Conservation (phyloP, 2,329 filamentous ascomycete species). For the Penicillium sp. region DNA sequence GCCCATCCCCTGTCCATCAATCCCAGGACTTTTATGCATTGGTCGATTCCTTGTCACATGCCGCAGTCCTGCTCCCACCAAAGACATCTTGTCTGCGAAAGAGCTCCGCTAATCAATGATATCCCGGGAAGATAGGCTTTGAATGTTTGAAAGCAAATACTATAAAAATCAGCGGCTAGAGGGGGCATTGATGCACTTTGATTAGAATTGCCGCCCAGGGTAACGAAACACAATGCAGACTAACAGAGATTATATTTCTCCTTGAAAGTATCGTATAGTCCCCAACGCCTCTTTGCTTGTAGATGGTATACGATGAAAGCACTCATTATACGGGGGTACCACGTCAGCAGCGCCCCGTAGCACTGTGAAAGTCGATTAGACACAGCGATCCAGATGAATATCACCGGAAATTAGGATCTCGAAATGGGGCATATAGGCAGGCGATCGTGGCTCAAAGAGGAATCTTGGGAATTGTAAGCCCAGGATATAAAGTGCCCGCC, state of each 20-base stretch:
- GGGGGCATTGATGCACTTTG: constrained; percentile 25
- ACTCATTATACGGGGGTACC: neutral
- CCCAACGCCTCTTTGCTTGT: neutral
- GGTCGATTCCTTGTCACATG: constrained; percentile 27
- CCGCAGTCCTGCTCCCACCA: constrained; percentile 19
- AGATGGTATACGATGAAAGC: neutral
- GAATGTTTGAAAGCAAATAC: constrained; percentile 34
- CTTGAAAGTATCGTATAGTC: neutral
- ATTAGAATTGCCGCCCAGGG: constrained; percentile 18
- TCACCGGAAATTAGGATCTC: too few relatives aligned
- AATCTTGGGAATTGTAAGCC: too few relatives aligned
- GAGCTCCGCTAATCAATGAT: constrained; percentile 42
- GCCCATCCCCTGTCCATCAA: constrained; percentile 37
- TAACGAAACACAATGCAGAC: constrained; percentile 19
- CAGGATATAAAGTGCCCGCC: too few relatives aligned
- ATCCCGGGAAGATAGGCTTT: constrained; percentile 52
- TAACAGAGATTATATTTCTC: constrained; percentile 22
- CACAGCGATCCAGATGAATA: too few relatives aligned
- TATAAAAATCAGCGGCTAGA: constrained; percentile 31
- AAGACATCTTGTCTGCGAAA: constrained; percentile 24
- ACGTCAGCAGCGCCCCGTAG: too few relatives aligned
- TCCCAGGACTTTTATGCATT: constrained; percentile 25
- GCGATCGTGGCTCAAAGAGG: too few relatives aligned
- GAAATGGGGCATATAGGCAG: too few relatives aligned
- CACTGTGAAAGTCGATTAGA: too few relatives aligned